These are phyloP conservation scores for Lentinus brumalis DNA, from an alignment of 768 basidiomycete species.

Conservation along the genomic window DNA sequence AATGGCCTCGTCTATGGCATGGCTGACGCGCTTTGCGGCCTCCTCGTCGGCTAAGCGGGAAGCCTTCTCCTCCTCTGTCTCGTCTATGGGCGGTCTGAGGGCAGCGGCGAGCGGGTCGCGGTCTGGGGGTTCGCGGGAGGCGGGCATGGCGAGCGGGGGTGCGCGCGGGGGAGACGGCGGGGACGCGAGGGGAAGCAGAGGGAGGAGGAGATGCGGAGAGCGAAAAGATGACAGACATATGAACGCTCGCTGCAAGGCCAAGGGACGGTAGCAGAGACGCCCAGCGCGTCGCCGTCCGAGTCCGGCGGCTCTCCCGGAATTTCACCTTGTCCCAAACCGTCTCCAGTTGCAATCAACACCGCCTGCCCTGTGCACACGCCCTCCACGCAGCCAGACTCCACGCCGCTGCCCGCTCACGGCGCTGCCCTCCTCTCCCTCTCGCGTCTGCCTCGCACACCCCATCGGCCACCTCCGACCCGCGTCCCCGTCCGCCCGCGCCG, in stretches of 20 bases:
- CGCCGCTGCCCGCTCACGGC: too few species aligned
- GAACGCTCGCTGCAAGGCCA: constrained; percentile 16
- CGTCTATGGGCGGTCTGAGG: constrained; percentile 67
- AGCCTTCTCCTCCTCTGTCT: constrained; percentile 59
- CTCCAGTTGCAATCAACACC: not conserved
- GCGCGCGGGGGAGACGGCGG: not conserved
- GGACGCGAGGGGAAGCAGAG: constrained; percentile 4
- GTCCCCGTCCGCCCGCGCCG: too few species aligned
- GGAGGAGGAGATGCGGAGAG: constrained; percentile 19
- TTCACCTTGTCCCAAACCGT: constrained; percentile 3
- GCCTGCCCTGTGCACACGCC: not conserved
- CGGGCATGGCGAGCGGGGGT: constrained; percentile 24
- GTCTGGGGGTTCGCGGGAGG: constrained; percentile 26
- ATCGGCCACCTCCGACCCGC: too few species aligned
- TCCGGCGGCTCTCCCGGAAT: constrained; percentile 5
- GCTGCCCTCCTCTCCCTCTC: too few species aligned
- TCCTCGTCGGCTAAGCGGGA: constrained; percentile 60
- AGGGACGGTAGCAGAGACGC: constrained; percentile 1
- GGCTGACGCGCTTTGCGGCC: constrained; percentile 64
- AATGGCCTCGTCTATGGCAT: constrained; percentile 74
- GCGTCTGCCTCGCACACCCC: too few species aligned
- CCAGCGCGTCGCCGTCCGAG: constrained; percentile 1
- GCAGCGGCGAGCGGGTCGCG: constrained; percentile 67
- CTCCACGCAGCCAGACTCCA: not conserved
- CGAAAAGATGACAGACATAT: constrained; percentile 22